Conservation (phyloP, 1,139 yeast genomes). For the Saccharomyces hybrid region DNA sequence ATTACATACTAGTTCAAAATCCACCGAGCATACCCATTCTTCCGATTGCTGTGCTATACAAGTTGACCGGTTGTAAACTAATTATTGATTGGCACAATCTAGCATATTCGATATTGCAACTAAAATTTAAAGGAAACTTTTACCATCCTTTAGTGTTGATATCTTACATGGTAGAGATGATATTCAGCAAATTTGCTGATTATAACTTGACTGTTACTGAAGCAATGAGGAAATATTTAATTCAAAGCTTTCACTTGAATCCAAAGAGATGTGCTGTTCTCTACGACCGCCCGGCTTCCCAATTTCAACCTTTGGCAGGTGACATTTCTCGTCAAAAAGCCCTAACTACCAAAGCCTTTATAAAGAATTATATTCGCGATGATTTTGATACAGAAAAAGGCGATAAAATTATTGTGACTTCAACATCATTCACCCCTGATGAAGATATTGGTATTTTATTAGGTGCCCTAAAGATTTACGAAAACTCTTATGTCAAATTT, state of each 20-base stretch:
- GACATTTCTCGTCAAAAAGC: slow-evolving; percentile 18
- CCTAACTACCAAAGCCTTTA: slow-evolving; percentile 32
- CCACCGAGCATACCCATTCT: slow-evolving; percentile 90
- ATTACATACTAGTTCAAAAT: slow-evolving; percentile 74
- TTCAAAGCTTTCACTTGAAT: slow-evolving; percentile 42
- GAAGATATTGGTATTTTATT: slow-evolving; percentile 73
- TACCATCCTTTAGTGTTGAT: slow-evolving; percentile 56
- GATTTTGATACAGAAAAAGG: slow-evolving; percentile 31
- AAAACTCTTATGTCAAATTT: slow-evolving; percentile 30
- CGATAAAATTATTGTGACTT: slow-evolving; percentile 64
- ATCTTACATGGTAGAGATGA: slow-evolving; percentile 49
- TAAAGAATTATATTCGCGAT: slow-evolving; percentile 31
- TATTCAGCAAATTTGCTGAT: slow-evolving; percentile 54
- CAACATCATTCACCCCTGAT: slow-evolving; percentile 94
- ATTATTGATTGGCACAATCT: slow-evolving; percentile 96
- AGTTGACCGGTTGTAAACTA: slow-evolving; percentile 52
- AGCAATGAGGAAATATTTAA: slow-evolving; percentile 57
- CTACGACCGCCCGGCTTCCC: slow-evolving; percentile 70
- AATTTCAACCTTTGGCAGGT: slow-evolving; percentile 47
- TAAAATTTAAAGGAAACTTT: slow-evolving; percentile 42
- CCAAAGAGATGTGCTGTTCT: slow-evolving; percentile 39
- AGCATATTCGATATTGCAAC: slow-evolving; percentile 73
- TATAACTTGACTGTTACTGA: slow-evolving; percentile 75
- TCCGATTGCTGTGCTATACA: slow-evolving; percentile 51
- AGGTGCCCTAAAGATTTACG: slow-evolving; percentile 59